Base-by-base conservation (phyloP, 2,329 filamentous ascomycete genomes). In the Intubia oerlemansii region DNA sequence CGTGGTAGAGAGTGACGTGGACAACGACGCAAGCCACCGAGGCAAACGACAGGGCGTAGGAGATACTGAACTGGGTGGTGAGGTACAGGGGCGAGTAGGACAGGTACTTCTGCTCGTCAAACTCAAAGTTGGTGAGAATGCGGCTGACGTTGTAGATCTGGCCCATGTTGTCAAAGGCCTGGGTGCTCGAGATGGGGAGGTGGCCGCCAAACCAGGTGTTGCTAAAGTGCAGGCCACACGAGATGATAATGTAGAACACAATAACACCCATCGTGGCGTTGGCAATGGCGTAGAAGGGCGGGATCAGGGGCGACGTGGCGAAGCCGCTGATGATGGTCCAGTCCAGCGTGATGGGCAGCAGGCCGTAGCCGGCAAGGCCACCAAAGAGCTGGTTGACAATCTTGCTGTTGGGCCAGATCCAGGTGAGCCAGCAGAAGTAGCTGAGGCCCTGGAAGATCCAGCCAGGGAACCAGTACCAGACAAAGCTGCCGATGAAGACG, bases 11-110 rank as follows among this genome's bases (percentile, higher is more conserved):
- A 3, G 40, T 44, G 24, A 65, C 61, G 32, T 69, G 64, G 7
- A 66, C 54, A 24, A 69, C 46, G 32, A 68, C 66, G 8, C 67
- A 63, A 0, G 66, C 58, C 17, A 76, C 59, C 14, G 69, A 65
- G n/a, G 72, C 72, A 29, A 39, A 39, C 3, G 37, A 34, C 9
- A 76, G 50, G 2, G 69, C 70, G 39, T 77, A 68, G 7, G 54
- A 50, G 21, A 68, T 44, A 3, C 60, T 58, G 34, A 66, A 77
- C 34, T 72, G 69, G 0, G 68, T 60, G 3, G 66, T 58, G 13
- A 77, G 51, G 41, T 64, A 76, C 4, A 75, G 54, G 2, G 71
- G 71, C 13, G 70, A 76, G 44, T 77, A 76, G 14, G 53, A 51
- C 35, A 59, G 51, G 45, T 77, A 77, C 10, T 62, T 62, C 3